Evolutionary conservation across 495 filamentous ascomycete genomes (phyloP).

Genomic region (Tuber brumale): DNA sequence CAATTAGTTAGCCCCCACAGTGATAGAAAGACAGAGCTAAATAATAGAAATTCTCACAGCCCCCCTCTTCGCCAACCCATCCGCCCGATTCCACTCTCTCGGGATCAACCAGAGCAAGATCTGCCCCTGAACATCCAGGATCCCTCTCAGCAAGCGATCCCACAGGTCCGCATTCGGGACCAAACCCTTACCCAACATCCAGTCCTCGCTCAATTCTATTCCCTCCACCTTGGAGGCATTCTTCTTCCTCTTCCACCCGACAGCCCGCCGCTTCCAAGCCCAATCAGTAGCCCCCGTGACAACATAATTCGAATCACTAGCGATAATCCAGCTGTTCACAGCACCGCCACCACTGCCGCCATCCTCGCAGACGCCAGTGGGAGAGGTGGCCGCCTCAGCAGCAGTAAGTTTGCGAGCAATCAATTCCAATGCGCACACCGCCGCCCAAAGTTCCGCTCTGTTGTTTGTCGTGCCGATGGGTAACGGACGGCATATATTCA

Average conservation of each 20-base stretch:
- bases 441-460: neutral
- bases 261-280: neutral
- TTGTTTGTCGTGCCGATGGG: neutral
- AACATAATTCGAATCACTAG: neutral
- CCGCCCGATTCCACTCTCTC: neutral
- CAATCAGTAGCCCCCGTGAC: neutral
- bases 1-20: neutral
- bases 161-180: neutral
- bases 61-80: neutral
- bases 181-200: neutral
- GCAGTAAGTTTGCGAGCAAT: neutral
- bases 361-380: neutral
- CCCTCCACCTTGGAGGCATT: neutral
- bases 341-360: neutral
- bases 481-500: neutral
- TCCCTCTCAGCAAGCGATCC: neutral
- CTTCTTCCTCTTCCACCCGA: neutral
- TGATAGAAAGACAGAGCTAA: neutral
- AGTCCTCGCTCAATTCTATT: neutral
- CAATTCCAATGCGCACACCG: neutral
- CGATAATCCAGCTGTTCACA: neutral
- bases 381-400: neutral
- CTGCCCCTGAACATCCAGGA: neutral
- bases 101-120: neutral
- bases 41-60: neutral